phyloP scores from a whole-genome alignment of 148 eudicot species.

The Arctostaphylos glauca region DNA sequence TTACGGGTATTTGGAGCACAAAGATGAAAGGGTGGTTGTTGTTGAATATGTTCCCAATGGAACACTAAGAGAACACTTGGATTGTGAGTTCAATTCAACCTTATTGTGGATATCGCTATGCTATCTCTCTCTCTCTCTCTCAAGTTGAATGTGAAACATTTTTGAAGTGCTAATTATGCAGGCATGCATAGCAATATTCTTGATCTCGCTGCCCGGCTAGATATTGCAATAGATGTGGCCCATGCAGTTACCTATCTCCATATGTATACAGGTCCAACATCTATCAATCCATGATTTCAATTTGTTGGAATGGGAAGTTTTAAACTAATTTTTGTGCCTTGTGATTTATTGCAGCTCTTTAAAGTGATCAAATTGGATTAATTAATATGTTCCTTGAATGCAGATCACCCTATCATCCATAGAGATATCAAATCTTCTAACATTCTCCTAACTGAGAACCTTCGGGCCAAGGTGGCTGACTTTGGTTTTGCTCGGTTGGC shows the following conservation, averaged over 20 bases:
- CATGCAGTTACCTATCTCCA: constrained; percentile 96
- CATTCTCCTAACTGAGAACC: constrained; percentile 52
- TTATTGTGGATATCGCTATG: background rate
- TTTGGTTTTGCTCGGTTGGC: constrained; percentile 86
- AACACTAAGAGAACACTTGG: constrained; percentile 84
- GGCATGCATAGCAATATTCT: constrained; percentile 55
- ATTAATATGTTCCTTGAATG: constrained; percentile 17
- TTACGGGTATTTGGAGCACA: constrained; percentile 68
- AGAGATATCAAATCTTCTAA: constrained; percentile 93
- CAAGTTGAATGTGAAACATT: background rate
- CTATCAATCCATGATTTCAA: constrained; percentile 18
- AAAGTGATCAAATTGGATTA: background rate
- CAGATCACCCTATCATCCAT: constrained; percentile 92
- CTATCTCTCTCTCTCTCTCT: background rate
- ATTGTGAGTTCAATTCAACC: constrained; percentile 43
- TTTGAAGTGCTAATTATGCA: constrained; percentile 25
- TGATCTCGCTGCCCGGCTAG: constrained; percentile 63
- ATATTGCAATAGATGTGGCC: constrained; percentile 82
- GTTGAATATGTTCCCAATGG: constrained; percentile 93
- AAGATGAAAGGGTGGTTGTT: constrained; percentile 66
- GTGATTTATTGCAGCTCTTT: constrained; percentile 10
- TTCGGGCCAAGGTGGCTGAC: constrained; percentile 57
- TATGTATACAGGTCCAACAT: constrained; percentile 60
- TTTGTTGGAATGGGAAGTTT: background rate
- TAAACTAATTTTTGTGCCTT: background rate